Conservation (phyloP, 2,329 filamentous ascomycete species). For the Talaromyces verruculosus region DNA sequence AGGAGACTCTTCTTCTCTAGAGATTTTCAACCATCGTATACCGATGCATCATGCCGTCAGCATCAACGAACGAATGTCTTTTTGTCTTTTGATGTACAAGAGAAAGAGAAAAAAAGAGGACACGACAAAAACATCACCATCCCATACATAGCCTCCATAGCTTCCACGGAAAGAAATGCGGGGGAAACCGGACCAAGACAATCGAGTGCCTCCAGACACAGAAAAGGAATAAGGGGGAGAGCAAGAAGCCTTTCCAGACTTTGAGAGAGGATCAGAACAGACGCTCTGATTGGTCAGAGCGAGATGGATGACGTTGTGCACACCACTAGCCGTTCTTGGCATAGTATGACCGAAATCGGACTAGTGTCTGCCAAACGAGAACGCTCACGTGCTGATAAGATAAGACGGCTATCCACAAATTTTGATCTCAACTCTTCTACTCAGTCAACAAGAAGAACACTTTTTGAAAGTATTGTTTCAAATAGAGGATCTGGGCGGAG, state of each 20-base stretch:
- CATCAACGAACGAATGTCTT: not conserved
- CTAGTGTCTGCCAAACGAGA: not conserved
- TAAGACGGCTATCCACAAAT: slow-evolving; percentile 23
- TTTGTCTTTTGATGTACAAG: not conserved
- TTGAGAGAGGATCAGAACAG: not conserved
- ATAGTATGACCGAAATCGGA: not conserved
- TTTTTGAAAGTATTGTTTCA: not conserved
- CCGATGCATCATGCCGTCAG: not conserved
- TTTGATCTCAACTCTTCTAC: not conserved
- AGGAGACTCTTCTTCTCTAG: too few relatives aligned
- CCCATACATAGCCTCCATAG: not conserved
- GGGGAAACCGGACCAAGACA: not conserved
- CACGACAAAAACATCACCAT: not conserved
- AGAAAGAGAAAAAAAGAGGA: not conserved
- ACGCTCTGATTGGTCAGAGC: not conserved
- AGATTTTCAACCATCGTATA: not conserved
- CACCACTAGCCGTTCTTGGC: not conserved
- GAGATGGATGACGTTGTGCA: slow-evolving; percentile 1
- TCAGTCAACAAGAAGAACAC: not conserved
- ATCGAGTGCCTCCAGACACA: not conserved
- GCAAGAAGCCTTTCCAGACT: not conserved
- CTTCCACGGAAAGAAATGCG: not conserved
- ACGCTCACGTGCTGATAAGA: slow-evolving; percentile 22
- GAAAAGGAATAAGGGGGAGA: not conserved
- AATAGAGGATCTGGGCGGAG: not conserved